Evolutionary conservation across 1,284 basidiomycete genomes (phyloP).

Genomic region (Peniophora sp.): DNA sequence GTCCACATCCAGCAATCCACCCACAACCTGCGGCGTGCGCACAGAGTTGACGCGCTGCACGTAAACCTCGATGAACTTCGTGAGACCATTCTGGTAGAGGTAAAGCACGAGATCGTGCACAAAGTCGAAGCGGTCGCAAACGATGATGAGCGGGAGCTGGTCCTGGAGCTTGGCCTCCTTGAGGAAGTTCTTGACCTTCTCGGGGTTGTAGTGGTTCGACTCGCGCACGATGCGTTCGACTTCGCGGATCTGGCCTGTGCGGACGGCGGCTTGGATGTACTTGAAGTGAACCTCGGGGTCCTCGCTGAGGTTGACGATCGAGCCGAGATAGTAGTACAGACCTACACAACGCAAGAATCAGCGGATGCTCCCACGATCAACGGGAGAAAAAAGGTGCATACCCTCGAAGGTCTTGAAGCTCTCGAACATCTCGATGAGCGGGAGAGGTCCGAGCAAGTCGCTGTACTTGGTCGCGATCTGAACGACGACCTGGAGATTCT

Average conservation of each 20-base stretch:
- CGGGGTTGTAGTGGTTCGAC: slow-evolving; percentile 96
- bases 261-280: slow-evolving; percentile 98
- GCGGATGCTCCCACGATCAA: background rate
- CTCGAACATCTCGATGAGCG: slow-evolving; percentile 99
- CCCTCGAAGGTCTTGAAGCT: slow-evolving; percentile 97
- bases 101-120: slow-evolving; percentile 99
- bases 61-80: slow-evolving; percentile 98
- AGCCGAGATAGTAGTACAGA: slow-evolving; percentile 97
- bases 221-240: slow-evolving; percentile 98
- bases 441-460: slow-evolving; percentile 94
- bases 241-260: slow-evolving; percentile 97
- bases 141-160: slow-evolving; percentile 98
- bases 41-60: slow-evolving; percentile 98
- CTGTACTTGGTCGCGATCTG: slow-evolving; percentile 99
- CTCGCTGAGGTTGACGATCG: slow-evolving; percentile 93
- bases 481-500: slow-evolving; percentile 95
- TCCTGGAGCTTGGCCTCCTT: slow-evolving; percentile 96
- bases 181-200: slow-evolving; percentile 99
- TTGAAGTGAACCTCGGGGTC: slow-evolving; percentile 99
- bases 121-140: slow-evolving; percentile 99
- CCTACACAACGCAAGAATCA: slow-evolving; percentile 33
- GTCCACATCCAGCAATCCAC: slow-evolving; percentile 95
- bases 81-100: slow-evolving; percentile 96
- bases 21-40: slow-evolving; percentile 97
- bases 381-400: slow-evolving; percentile 15